Base-by-base conservation (phyloP, 202 grass and related monocot species). In the Elaeis oleifera region DNA sequence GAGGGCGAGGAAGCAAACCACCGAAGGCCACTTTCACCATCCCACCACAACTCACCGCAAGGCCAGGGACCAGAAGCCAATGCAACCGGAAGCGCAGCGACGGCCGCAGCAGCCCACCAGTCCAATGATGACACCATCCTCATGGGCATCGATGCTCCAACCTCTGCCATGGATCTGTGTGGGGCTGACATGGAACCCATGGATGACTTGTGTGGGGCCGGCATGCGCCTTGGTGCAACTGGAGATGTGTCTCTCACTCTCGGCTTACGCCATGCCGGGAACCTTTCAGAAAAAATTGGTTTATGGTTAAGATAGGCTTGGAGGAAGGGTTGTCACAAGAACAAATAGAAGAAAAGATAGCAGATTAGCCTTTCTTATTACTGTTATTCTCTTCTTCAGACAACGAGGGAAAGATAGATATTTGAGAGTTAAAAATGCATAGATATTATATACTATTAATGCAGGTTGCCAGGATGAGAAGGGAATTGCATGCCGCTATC, bases 241-340 rank as follows among this genome's bases (percentile, higher is more conserved):
- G 80, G 94, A 50, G 88, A 99, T 59, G 94, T 99, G 59, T 99
- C 94, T 5, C 80, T 99, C 28, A 99, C 94, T n/a, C 80, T 99
- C 24, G 94, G 94, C 26, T 73, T 99, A 59, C 94, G 84, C 63
- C 94, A 99, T 53, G 85, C 82, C 9, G 78, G 74, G 56, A 28
- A 82, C 77, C 27, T 80, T 74, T 32, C 84, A 74, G 64, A 82
- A 81, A 87, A 51, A 78, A 71, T 63, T 65, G 88, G 22, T 91
- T 89, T 83, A 75, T 73, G 86, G 83, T 67, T 88, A 44, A 44
- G 9, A 44, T 6, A 44, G 36, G 1, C 11, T 3, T 2, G 2
- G 11, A 44, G 6, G 51, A 25, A 27, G 23, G 39, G 44, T 51
- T 64, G 28, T 31, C 28, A 13, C 5, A 13, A 14, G 13, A 3